Evolutionary conservation across 2,329 filamentous ascomycete genomes (phyloP).

Genomic region (Pseudogymnoascus sp.): DNA sequence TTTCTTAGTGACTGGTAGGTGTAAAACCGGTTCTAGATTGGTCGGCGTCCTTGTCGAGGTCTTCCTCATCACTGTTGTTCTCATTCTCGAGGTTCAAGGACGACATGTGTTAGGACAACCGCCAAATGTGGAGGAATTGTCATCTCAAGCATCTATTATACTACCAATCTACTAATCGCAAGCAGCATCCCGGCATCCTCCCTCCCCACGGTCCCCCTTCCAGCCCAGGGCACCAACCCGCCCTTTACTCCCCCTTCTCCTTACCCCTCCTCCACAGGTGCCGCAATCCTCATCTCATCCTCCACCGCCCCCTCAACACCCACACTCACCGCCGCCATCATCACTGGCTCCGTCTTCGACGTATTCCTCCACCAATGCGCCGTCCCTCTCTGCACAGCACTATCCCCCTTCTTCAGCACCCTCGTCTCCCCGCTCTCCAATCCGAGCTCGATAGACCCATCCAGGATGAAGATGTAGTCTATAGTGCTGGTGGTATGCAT

Average conservation of each 20-base stretch:
- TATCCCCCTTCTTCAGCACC: constrained; percentile 31
- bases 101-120: too few species aligned
- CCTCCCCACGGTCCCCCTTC: not conserved
- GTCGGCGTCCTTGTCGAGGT: too few species aligned
- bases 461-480: constrained; percentile 34
- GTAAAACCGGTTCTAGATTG: too few species aligned
- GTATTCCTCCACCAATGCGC: constrained; percentile 38
- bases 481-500: constrained; percentile 36
- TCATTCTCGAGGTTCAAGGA: too few species aligned
- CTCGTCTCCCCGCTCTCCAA: constrained; percentile 35
- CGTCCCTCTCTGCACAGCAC: constrained; percentile 35
- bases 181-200: not conserved
- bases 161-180: not conserved
- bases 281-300: not conserved
- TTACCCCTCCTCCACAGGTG: not conserved
- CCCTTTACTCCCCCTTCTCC: not conserved
- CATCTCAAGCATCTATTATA: too few species aligned
- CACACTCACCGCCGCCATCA: constrained; percentile 14
- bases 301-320: not conserved
- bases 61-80: too few species aligned
- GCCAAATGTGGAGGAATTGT: too few species aligned
- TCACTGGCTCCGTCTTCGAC: constrained; percentile 20
- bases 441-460: constrained; percentile 32
- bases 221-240: not conserved
- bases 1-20: too few species aligned